These are phyloP conservation scores for Tolypocladium ovalisporum DNA, from an alignment of 2,329 filamentous ascomycete species.

Conservation along the genomic window DNA sequence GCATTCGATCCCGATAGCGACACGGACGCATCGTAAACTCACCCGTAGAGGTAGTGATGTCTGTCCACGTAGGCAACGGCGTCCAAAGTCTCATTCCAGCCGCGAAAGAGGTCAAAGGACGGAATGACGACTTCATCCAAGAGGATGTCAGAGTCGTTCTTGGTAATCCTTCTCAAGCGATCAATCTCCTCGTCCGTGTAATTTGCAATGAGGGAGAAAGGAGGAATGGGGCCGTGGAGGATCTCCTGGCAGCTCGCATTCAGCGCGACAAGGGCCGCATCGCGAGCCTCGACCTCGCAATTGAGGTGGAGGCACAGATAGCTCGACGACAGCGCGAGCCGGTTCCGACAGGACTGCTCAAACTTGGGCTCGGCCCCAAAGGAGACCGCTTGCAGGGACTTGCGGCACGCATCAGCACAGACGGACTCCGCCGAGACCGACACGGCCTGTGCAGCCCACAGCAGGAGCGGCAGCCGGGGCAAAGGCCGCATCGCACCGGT, in stretches of 20 bases:
- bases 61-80: neutral
- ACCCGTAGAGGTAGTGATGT: neutral
- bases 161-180: neutral
- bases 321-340: neutral
- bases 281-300: constrained; percentile 1
- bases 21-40: neutral
- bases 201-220: neutral
- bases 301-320: constrained; percentile 3
- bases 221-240: neutral
- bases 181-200: neutral
- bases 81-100: neutral
- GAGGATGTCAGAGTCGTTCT: neutral
- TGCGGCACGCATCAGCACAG: neutral
- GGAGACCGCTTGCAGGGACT: neutral
- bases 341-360: neutral
- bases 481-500: neutral
- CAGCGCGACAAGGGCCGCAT: neutral
- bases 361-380: neutral
- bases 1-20: neutral
- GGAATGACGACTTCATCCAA: neutral
- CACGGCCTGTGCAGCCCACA: too few species aligned
- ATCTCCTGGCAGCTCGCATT: constrained; percentile 2
- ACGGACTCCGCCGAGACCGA: too few species aligned
- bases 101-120: neutral
- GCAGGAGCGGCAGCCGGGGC: neutral